These are phyloP conservation scores for Pinus tabuliformis DNA, from an alignment of 75 land plant species.

Conservation along the genomic window DNA sequence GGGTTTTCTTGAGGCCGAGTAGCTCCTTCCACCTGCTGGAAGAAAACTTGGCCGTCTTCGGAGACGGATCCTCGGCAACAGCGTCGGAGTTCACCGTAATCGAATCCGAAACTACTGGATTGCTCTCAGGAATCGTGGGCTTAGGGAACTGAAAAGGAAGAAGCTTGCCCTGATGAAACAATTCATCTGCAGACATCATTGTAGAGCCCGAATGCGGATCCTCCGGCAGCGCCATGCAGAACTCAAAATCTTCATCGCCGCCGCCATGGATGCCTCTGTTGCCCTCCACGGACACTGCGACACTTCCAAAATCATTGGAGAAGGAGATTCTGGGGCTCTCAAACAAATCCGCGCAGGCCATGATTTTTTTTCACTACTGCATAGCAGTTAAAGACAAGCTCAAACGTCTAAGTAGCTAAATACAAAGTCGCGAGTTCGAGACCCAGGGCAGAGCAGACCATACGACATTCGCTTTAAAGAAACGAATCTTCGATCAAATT, in stretches of 20 bases:
- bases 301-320: constrained; percentile 22
- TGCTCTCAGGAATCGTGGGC: background rate
- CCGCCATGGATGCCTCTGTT: constrained; percentile 3
- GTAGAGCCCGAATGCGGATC: constrained; percentile 13
- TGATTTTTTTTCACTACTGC: background rate
- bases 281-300: background rate
- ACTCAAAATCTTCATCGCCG: constrained; percentile 47
- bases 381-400: background rate
- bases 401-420: background rate
- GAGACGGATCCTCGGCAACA: constrained; percentile 37
- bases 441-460: background rate
- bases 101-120: background rate
- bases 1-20: constrained; percentile 45
- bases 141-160: constrained; percentile 43
- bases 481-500: constrained; percentile 5
- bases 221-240: constrained; percentile 27
- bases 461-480: constrained; percentile 5
- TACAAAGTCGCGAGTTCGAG: no score
- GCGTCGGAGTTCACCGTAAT: background rate
- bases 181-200: constrained; percentile 56
- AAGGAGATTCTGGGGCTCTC: constrained; percentile 45
- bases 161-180: constrained; percentile 57
- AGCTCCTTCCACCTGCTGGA: constrained; percentile 73
- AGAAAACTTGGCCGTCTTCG: constrained; percentile 53
- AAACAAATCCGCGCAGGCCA: constrained; percentile 30